A percentile compares a stretch with the other conserved stretches of the same genome.
Conservation (phyloP, 2,329 filamentous ascomycete species). For the Cladosporium halotolerans region DNA sequence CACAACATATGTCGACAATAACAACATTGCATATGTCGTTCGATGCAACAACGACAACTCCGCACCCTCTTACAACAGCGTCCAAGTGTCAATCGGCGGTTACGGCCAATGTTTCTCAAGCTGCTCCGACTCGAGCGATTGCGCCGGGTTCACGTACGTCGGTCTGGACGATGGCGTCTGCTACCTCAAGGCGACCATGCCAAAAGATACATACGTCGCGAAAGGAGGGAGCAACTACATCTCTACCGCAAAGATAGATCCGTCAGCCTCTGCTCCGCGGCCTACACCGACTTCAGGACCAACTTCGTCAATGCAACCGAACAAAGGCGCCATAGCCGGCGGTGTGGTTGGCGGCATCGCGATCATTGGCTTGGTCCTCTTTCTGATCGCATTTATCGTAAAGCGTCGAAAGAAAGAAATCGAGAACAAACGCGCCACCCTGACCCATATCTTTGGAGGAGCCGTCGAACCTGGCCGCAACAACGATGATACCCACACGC, state of each 20-base stretch:
- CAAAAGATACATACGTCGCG: slow-evolving; percentile 14
- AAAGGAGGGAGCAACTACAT: slow-evolving; percentile 22
- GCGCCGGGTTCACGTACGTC: slow-evolving; percentile 25
- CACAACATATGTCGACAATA: slow-evolving; percentile 20
- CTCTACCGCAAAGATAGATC: slow-evolving; percentile 18
- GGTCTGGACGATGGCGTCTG: slow-evolving; percentile 23
- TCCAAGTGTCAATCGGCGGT: slow-evolving; percentile 21
- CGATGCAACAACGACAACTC: slow-evolving; percentile 24
- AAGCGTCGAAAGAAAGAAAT: slow-evolving; percentile 17
- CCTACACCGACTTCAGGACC: not conserved
- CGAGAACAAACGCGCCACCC: slow-evolving; percentile 18
- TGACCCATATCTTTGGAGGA: slow-evolving; percentile 15
- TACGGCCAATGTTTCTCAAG: slow-evolving; percentile 26
- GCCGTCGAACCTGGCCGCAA: slow-evolving; percentile 13
- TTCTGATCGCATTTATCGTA: slow-evolving; percentile 16
- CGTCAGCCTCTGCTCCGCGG: slow-evolving; percentile 13
- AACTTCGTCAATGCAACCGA: not conserved
- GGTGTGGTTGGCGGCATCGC: slow-evolving; percentile 19
- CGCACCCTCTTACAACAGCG: slow-evolving; percentile 16
- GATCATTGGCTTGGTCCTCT: slow-evolving; percentile 14
- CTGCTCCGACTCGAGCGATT: slow-evolving; percentile 20
- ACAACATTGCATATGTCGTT: slow-evolving; percentile 22
- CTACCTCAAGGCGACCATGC: slow-evolving; percentile 22
- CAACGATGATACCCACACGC: slow-evolving; percentile 1
- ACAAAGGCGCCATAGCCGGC: slow-evolving; percentile 16